phyloP scores from a whole-genome alignment of 1,139 yeast genomes.

The Hemisphaericaspora lyxosophila region DNA sequence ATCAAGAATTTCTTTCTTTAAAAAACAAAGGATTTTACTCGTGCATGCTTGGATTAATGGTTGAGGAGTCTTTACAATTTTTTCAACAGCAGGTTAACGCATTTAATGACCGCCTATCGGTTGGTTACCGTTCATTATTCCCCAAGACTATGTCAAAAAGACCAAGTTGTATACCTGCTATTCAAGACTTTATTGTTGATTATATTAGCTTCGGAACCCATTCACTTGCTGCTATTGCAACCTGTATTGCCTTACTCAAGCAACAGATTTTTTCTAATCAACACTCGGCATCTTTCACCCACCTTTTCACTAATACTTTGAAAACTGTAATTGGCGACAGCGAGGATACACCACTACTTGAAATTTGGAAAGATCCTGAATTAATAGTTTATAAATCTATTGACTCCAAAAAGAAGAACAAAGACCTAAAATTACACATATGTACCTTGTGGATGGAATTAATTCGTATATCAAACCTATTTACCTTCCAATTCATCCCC shows the following conservation, averaged over 20 bases:
- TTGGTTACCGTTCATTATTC: not conserved
- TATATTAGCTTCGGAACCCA: slow-evolving; percentile 6
- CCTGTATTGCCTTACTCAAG: slow-evolving; percentile 1
- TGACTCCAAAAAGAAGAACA: slow-evolving; percentile 19
- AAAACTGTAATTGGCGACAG: slow-evolving; percentile 12
- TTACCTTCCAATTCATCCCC: slow-evolving; percentile 29
- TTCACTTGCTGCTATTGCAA: not conserved
- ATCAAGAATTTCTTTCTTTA: not conserved
- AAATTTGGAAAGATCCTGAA: slow-evolving; percentile 41
- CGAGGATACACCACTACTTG: slow-evolving; percentile 14
- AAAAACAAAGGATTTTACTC: slow-evolving; percentile 29
- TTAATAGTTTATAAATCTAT: slow-evolving; percentile 21
- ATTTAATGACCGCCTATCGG: not conserved
- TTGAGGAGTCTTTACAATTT: slow-evolving; percentile 26
- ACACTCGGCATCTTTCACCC: slow-evolving; percentile 20
- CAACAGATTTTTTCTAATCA: not conserved
- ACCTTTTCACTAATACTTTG: slow-evolving; percentile 19
- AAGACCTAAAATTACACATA: slow-evolving; percentile 32
- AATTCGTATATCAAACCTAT: slow-evolving; percentile 33
- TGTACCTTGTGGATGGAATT: slow-evolving; percentile 40
- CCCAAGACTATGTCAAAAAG: not conserved
- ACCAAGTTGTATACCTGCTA: slow-evolving; percentile 10
- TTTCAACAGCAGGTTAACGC: not conserved
- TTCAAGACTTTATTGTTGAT: slow-evolving; percentile 17
- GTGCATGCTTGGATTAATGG: slow-evolving; percentile 31